Base-by-base conservation (phyloP, 2,329 filamentous ascomycete species). In the Mycogone perniciosa region DNA sequence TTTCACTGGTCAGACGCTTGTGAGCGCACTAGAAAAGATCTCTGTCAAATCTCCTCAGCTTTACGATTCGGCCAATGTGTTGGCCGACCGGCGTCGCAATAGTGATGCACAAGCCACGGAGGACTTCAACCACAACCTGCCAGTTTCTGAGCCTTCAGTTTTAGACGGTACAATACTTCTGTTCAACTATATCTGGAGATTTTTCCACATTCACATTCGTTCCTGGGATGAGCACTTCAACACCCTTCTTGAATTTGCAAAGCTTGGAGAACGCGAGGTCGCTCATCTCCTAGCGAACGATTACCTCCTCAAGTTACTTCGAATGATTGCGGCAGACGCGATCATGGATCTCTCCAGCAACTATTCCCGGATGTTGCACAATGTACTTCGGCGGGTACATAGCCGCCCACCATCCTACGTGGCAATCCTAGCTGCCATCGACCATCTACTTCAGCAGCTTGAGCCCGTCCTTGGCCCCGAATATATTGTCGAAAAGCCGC, bases 221-320 rank as follows among this genome's bases (percentile, higher is more conserved):
- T 79, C 86, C 3, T 93, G 88, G 88, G 80, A 84, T 39, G 87
- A 92, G 60, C 85, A 85, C 52, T 92, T 92, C 62, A 77, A 79
- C 9, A 76, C 86, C n/a, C 72, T 91, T 54, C 62, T 78, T n/a
- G 71, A 71, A n/a, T 85, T 91, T 61, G 81, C 82, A 10, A 73
- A 71, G 42, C 67, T 88, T 49, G 85, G 86, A 1, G 67, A 72
- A 3, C 64, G 73, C 5, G 84, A 89, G 63, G 73, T 78, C 20
- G 71, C 72, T 2, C 62, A 77, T 5, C 71, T 90, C 27, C 71
- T 91, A 27, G 76, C 81, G 8, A 71, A 76, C 31, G 76, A 80
- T 27, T 87, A 82, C 58, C 70, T 91, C 20, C 62, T 71, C 38
- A 81, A 74, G 55, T 73, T 80, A 30, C 54, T 88, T 31, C 73